phyloP scores from a whole-genome alignment of 1,139 yeast genomes.

The Debaryomyces sp. region DNA sequence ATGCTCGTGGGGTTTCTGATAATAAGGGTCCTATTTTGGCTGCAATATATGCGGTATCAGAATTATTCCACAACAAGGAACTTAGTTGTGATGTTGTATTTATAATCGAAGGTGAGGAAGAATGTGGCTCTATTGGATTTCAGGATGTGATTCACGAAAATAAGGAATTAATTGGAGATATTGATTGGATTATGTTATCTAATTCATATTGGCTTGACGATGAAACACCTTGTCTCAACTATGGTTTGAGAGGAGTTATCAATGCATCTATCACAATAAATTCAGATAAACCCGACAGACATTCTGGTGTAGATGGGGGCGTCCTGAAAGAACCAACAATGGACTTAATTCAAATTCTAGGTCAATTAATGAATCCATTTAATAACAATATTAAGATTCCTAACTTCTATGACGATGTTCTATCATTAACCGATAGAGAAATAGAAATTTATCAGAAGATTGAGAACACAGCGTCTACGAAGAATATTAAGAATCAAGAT shows the following conservation, averaged over 20 bases:
- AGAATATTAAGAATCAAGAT: constrained; percentile 30
- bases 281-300: constrained; percentile 83
- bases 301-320: constrained; percentile 97
- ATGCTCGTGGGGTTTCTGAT: constrained; percentile 93
- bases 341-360: constrained; percentile 74
- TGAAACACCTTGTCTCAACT: constrained; percentile 84
- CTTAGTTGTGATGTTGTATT: constrained; percentile 78
- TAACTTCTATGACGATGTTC: constrained; percentile 66
- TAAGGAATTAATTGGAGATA: constrained; percentile 56
- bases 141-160: constrained; percentile 60
- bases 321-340: constrained; percentile 85
- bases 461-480: constrained; percentile 34
- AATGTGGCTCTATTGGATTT: constrained; percentile 88
- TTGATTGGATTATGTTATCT: constrained; percentile 88
- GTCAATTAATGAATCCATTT: constrained; percentile 59
- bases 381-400: constrained; percentile 67
- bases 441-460: constrained; percentile 64
- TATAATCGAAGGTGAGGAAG: constrained; percentile 93
- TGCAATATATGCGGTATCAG: constrained; percentile 85
- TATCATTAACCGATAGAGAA: constrained; percentile 60
- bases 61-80: constrained; percentile 52
- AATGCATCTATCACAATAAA: constrained; percentile 72
- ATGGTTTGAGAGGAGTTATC: constrained; percentile 90
- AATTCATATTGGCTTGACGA: constrained; percentile 96
- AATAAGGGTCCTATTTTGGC: constrained; percentile 95